Evolutionary conservation across 1,139 yeast species (phyloP).

Genomic region (Meyerozyma smithsonii): DNA sequence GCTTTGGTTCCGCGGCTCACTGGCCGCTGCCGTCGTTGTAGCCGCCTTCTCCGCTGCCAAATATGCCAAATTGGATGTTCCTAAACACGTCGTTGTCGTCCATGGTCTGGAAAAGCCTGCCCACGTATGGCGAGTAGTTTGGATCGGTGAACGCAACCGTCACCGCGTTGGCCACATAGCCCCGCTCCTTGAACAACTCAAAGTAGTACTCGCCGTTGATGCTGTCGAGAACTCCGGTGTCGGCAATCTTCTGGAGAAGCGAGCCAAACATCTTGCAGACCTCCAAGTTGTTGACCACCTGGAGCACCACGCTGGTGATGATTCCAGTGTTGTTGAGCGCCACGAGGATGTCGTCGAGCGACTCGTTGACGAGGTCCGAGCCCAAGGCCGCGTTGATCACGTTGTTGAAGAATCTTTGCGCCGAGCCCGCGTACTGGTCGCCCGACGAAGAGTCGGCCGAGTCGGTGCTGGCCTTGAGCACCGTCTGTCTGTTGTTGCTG

Average conservation of each 20-base stretch:
- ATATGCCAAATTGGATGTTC: constrained; percentile 30
- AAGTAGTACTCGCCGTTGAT: constrained; percentile 22
- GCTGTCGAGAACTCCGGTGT: constrained; percentile 30
- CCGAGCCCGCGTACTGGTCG: constrained; percentile 27
- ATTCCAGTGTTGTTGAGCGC: constrained; percentile 34
- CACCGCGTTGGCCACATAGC: constrained; percentile 19
- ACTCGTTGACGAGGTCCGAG: constrained; percentile 21
- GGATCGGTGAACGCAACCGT: constrained; percentile 27
- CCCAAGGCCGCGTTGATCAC: constrained; percentile 23
- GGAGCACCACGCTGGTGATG: constrained; percentile 24
- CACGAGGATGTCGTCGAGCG: constrained; percentile 21
- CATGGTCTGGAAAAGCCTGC: constrained; percentile 27
- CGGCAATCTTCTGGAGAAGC: constrained; percentile 25
- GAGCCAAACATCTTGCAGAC: constrained; percentile 19
- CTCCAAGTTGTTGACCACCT: constrained; percentile 21
- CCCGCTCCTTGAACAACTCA: constrained; percentile 21
- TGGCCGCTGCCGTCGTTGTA: background rate
- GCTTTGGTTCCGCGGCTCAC: background rate
- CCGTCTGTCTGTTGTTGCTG: constrained; percentile 9
- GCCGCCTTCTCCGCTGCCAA: constrained; percentile 16
- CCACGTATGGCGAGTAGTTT: constrained; percentile 30
- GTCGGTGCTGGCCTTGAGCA: constrained; percentile 11
- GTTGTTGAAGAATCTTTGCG: constrained; percentile 29
- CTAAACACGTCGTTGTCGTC: constrained; percentile 30
- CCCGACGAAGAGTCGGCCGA: constrained; percentile 7